These are phyloP conservation scores for Monosporascus ibericus DNA, from an alignment of 2,329 filamentous ascomycete genomes.

Conservation along the genomic window DNA sequence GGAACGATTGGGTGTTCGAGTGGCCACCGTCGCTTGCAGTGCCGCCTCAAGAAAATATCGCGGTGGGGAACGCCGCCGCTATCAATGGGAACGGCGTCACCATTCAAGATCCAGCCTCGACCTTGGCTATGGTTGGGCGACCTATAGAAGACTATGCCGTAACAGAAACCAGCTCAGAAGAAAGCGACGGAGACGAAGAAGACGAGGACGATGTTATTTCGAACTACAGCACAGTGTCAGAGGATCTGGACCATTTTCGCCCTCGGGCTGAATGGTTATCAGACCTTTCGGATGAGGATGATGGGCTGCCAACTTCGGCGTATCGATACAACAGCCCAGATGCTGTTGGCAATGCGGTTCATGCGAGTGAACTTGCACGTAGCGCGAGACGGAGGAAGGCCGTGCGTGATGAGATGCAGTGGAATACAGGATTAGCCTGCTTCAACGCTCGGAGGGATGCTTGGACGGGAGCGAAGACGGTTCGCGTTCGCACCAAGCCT, in stretches of 20 bases:
- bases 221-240: slow-evolving; percentile 37
- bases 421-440: slow-evolving; percentile 78
- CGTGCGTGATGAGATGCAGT: slow-evolving; percentile 59
- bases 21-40: slow-evolving; percentile 36
- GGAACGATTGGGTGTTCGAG: slow-evolving; percentile 53
- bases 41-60: neutral
- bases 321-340: slow-evolving; percentile 47
- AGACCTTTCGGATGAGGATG: slow-evolving; percentile 47
- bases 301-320: slow-evolving; percentile 33
- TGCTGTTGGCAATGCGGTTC: slow-evolving; percentile 36
- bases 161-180: slow-evolving; percentile 26
- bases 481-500: slow-evolving; percentile 46
- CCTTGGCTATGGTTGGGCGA: slow-evolving; percentile 1
- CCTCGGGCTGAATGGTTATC: slow-evolving; percentile 51
- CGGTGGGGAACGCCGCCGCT: neutral
- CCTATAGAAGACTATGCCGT: neutral
- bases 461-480: slow-evolving; percentile 74
- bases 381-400: slow-evolving; percentile 51
- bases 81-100: neutral
- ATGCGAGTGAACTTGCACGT: slow-evolving; percentile 38
- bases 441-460: slow-evolving; percentile 72
- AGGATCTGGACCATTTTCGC: slow-evolving; percentile 45
- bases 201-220: slow-evolving; percentile 40
- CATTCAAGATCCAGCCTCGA: neutral
- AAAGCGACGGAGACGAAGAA: slow-evolving; percentile 32